phyloP scores from a whole-genome alignment of 331 rosid genomes.

The Spiraea crenata region DNA sequence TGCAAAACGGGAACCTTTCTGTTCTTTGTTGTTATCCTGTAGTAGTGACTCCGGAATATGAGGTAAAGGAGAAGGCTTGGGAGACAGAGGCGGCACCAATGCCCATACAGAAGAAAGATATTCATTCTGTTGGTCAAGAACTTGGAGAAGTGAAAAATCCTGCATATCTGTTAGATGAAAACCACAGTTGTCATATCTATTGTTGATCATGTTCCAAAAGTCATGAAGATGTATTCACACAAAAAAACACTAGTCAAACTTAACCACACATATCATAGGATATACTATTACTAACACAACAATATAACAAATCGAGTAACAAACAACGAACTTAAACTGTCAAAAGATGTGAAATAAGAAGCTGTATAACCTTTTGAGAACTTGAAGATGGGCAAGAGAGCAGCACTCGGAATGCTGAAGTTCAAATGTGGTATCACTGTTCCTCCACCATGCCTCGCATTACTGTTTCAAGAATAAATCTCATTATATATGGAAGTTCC shows the following conservation, averaged over 20 bases:
- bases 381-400: constrained; percentile 63
- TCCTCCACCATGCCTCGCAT: constrained; percentile 92
- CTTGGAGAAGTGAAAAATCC: constrained; percentile 51
- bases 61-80: constrained; percentile 47
- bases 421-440: constrained; percentile 81
- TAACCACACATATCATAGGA: neutral
- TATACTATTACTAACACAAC: neutral
- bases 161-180: constrained; percentile 55
- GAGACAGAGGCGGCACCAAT: constrained; percentile 67
- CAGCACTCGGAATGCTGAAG: constrained; percentile 89
- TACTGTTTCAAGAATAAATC: constrained; percentile 56
- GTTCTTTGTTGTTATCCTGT: constrained; percentile 41
- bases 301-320: neutral
- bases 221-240: neutral
- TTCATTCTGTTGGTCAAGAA: constrained; percentile 63
- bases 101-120: constrained; percentile 87
- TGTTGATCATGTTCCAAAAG: neutral
- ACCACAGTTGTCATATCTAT: constrained; percentile 15
- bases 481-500: constrained; percentile 28
- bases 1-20: constrained; percentile 76
- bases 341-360: neutral
- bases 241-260: neutral
- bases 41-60: constrained; percentile 34
- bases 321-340: neutral
- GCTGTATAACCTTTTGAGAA: constrained; percentile 59